Percentiles rank a stretch among this genome's conserved stretches.
phyloP scores from a whole-genome alignment of 768 basidiomycete species.

The Pleurotus sapidus region DNA sequence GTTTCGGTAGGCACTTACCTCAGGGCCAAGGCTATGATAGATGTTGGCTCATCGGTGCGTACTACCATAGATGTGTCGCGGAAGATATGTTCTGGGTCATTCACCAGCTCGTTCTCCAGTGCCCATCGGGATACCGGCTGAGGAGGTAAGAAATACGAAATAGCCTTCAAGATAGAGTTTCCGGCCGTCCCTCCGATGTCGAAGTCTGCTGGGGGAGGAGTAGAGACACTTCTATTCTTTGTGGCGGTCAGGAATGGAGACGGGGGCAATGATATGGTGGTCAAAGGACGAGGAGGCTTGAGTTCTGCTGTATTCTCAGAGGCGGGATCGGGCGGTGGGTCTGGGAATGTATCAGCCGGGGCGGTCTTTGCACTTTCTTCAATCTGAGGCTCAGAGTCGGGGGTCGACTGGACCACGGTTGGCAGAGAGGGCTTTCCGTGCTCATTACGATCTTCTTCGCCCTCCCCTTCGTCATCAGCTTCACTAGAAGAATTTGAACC shows the following conservation, averaged over 20 bases:
- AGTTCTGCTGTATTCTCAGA: background rate
- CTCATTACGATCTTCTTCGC: slow-evolving; percentile 35
- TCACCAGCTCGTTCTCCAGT: slow-evolving; percentile 49
- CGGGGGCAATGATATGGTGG: slow-evolving; percentile 43
- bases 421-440: slow-evolving; percentile 11
- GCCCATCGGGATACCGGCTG: slow-evolving; percentile 48
- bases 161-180: slow-evolving; percentile 74
- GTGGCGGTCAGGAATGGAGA: slow-evolving; percentile 52
- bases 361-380: slow-evolving; percentile 22
- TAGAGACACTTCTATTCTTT: slow-evolving; percentile 34
- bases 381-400: slow-evolving; percentile 21
- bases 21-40: slow-evolving; percentile 92
- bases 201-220: slow-evolving; percentile 48
- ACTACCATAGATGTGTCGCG: slow-evolving; percentile 93
- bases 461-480: slow-evolving; percentile 55
- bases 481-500: slow-evolving; percentile 62
- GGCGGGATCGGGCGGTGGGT: background rate
- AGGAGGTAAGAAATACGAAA: slow-evolving; percentile 81
- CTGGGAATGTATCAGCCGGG: slow-evolving; percentile 16
- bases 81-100: slow-evolving; percentile 90
- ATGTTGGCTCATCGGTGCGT: slow-evolving; percentile 94
- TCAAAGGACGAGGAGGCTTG: background rate
- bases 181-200: slow-evolving; percentile 61
- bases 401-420: slow-evolving; percentile 6
- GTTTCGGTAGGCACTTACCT: slow-evolving; percentile 49